phyloP scores from a whole-genome alignment of 2,329 filamentous ascomycete genomes.

The Didymella arachidicola region DNA sequence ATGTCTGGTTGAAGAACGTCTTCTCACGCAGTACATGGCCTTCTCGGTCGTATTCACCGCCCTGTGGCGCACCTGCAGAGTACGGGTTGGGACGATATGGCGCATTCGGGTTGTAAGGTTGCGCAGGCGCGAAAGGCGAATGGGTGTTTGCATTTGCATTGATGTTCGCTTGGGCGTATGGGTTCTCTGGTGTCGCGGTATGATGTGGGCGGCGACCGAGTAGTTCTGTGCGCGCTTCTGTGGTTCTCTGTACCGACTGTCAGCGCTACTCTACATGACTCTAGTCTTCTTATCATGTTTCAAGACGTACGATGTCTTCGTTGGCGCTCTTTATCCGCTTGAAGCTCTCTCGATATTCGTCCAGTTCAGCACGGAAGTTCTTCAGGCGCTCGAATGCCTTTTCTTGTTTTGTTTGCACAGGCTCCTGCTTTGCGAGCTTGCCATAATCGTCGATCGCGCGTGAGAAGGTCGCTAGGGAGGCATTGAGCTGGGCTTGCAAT shows the following conservation, averaged over 20 bases:
- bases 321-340: conserved; percentile 77
- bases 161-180: conserved; percentile 67
- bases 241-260: conserved; percentile 56
- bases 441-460: conserved; percentile 94
- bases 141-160: conserved; percentile 30
- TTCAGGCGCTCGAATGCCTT: conserved; percentile 87
- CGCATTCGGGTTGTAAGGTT: conserved; percentile 39
- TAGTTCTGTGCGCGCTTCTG: conserved; percentile 79
- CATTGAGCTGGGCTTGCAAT: conserved; percentile 61
- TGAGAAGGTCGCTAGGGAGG: conserved; percentile 76
- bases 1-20: conserved; percentile 82
- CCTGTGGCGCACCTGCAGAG: conserved; percentile 42
- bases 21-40: conserved; percentile 87
- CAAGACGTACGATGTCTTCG: conserved; percentile 70
- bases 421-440: conserved; percentile 82
- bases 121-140: conserved; percentile 44
- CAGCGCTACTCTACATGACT: conserved; percentile 3
- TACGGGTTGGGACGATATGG: conserved; percentile 54
- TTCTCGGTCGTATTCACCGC: conserved; percentile 72
- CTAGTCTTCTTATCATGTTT: too few species aligned
- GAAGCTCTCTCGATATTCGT: conserved; percentile 80
- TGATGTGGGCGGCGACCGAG: conserved; percentile 83
- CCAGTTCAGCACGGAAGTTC: conserved; percentile 82
- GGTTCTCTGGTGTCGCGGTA: conserved; percentile 87
- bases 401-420: conserved; percentile 88